Percentiles rank a stretch among this genome's conserved stretches.
Evolutionary conservation across 1,284 basidiomycete species (phyloP).

Genomic region (Heterobasidion occidentale): DNA sequence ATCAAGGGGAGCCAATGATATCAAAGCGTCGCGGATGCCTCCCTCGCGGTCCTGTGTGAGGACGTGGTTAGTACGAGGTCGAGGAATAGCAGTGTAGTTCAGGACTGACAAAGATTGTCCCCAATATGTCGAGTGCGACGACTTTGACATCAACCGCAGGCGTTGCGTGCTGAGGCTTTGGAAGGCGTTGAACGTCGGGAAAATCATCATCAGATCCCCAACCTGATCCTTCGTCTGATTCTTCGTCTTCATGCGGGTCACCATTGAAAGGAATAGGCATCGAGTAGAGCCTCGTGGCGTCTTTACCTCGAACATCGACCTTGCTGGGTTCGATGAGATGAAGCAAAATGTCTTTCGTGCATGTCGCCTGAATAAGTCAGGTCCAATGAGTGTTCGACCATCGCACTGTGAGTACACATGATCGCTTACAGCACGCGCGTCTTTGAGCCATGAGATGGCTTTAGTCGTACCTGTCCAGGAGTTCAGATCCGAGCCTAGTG

Average conservation of each 20-base stretch:
- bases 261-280: neutral
- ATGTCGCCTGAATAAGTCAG: neutral
- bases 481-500: neutral
- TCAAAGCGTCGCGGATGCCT: neutral
- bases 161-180: neutral
- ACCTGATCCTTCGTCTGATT: neutral
- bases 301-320: neutral
- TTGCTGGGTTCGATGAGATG: neutral
- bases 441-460: neutral
- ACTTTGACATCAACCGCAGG: neutral
- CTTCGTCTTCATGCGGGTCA: neutral
- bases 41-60: neutral
- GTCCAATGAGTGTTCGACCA: neutral
- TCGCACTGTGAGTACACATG: neutral
- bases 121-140: neutral
- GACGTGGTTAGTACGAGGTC: neutral
- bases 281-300: neutral
- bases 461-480: neutral
- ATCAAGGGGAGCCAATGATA: neutral
- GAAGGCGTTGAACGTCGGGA: neutral
- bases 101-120: neutral
- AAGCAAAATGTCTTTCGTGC: neutral
- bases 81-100: neutral
- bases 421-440: neutral
- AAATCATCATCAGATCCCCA: neutral